These are phyloP conservation scores for Hygrophorus russula DNA, from an alignment of 768 basidiomycete species.

Conservation along the genomic window DNA sequence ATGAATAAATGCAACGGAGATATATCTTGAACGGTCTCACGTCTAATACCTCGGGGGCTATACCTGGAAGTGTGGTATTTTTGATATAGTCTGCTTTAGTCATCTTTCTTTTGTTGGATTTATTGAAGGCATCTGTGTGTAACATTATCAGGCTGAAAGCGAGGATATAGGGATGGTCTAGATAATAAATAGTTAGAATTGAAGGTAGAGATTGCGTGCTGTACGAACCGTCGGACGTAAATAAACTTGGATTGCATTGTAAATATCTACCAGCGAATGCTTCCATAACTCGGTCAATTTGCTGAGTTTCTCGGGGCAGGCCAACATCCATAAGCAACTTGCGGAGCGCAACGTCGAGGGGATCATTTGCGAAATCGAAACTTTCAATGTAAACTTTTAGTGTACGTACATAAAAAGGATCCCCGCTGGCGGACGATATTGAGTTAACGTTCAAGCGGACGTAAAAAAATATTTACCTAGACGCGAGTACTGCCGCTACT, in stretches of 20 bases:
- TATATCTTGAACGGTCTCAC: slow-evolving; percentile 30
- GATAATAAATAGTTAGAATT: slow-evolving; percentile 1
- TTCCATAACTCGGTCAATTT: slow-evolving; percentile 96
- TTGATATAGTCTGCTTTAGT: slow-evolving; percentile 87
- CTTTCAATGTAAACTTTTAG: slow-evolving; percentile 59
- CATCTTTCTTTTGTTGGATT: slow-evolving; percentile 97
- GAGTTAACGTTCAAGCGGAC: slow-evolving; percentile 2
- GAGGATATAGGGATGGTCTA: slow-evolving; percentile 91
- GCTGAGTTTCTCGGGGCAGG: slow-evolving; percentile 92
- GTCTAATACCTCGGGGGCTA: slow-evolving; percentile 74
- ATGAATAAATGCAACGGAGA: slow-evolving; percentile 3
- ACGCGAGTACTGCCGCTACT: slow-evolving; percentile 69
- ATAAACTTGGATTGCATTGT: slow-evolving; percentile 73
- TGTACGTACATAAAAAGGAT: slow-evolving; percentile 57
- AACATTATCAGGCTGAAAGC: slow-evolving; percentile 98
- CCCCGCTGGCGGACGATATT: slow-evolving; percentile 37
- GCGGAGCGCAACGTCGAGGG: slow-evolving; percentile 87
- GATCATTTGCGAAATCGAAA: slow-evolving; percentile 71
- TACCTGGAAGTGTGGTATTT: slow-evolving; percentile 83
- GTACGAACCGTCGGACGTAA: slow-evolving; percentile 58
- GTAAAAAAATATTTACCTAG: slow-evolving; percentile 42
- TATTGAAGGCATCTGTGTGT: slow-evolving; percentile 97
- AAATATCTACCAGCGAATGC: slow-evolving; percentile 83
- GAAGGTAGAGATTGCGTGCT: neutral
- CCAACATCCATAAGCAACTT: slow-evolving; percentile 85